Evolutionary conservation across 495 filamentous ascomycete genomes (phyloP).

Genomic region (Penicillium nucicola): DNA sequence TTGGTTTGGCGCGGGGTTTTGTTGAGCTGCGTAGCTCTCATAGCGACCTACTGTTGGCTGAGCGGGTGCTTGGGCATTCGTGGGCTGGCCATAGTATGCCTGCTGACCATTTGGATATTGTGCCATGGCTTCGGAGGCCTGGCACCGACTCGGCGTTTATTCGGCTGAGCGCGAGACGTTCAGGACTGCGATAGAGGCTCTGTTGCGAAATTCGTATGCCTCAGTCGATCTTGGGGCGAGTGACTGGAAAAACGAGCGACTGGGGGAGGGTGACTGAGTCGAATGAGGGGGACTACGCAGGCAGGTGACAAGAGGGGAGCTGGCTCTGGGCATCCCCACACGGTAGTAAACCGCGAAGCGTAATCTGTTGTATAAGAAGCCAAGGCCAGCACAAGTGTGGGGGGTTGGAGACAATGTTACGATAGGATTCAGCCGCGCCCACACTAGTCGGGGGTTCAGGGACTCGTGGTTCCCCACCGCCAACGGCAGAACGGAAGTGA

Average conservation of each 20-base stretch:
- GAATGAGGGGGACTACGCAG: slow-evolving; percentile 16
- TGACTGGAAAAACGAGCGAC: slow-evolving; percentile 1
- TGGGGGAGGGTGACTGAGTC: neutral
- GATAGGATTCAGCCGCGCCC: neutral
- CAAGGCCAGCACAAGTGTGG: neutral
- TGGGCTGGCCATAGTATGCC: slow-evolving; percentile 41
- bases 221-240: neutral
- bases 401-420: neutral
- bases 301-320: slow-evolving; percentile 8
- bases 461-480: slow-evolving; percentile 5
- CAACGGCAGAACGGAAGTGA: neutral
- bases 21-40: slow-evolving; percentile 18
- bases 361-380: neutral
- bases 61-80: slow-evolving; percentile 26
- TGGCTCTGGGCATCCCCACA: slow-evolving; percentile 5
- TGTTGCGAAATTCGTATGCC: neutral
- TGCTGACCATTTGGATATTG: slow-evolving; percentile 50
- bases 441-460: slow-evolving; percentile 7
- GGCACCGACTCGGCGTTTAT: neutral
- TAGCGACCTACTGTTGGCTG: slow-evolving; percentile 19
- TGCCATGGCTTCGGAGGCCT: slow-evolving; percentile 31
- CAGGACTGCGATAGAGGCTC: neutral
- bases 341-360: neutral
- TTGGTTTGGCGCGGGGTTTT: slow-evolving; percentile 24
- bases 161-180: neutral